These are phyloP conservation scores for Colletotrichum karsti DNA, from an alignment of 2,329 filamentous ascomycete genomes.

Conservation along the genomic window DNA sequence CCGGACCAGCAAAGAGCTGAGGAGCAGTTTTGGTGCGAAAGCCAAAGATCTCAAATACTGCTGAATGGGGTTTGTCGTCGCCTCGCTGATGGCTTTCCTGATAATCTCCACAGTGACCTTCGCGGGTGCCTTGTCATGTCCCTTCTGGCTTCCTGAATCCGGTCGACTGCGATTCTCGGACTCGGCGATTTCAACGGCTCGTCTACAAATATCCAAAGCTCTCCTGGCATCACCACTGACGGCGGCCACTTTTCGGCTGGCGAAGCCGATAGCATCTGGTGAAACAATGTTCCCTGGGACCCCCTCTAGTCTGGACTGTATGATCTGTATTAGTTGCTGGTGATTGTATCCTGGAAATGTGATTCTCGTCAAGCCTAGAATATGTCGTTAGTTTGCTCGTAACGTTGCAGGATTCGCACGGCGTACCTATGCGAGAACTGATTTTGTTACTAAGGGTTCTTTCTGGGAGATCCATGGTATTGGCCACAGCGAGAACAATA, in stretches of 20 bases:
- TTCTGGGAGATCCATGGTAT: constrained; percentile 98
- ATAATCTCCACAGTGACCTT: constrained; percentile 84
- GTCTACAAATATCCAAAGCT: constrained; percentile 92
- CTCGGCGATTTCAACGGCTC: constrained; percentile 95
- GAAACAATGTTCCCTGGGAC: constrained; percentile 92
- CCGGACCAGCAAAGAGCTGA: constrained; percentile 82
- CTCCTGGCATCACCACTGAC: constrained; percentile 94
- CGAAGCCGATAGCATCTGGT: constrained; percentile 93
- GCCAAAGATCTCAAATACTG: constrained; percentile 87
- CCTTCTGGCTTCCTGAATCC: constrained; percentile 36
- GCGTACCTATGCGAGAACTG: constrained; percentile 78
- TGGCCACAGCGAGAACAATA: constrained; percentile 96
- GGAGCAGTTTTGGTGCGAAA: constrained; percentile 82
- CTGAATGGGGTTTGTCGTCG: constrained; percentile 90
- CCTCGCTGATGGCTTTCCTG: constrained; percentile 97
- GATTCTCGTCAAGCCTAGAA: constrained; percentile 80
- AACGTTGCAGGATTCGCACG: not conserved
- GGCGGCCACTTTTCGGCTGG: constrained; percentile 93
- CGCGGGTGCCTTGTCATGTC: constrained; percentile 40
- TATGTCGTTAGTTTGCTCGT: not conserved
- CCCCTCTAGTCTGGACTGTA: constrained; percentile 89
- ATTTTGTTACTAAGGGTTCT: constrained; percentile 98
- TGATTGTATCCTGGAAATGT: constrained; percentile 98
- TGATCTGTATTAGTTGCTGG: constrained; percentile 96
- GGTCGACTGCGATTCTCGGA: constrained; percentile 64